A percentile compares a stretch with the other conserved stretches of the same genome.
These are phyloP conservation scores for Ceratocystis colombiana DNA, from an alignment of 2,329 filamentous ascomycete species.

Conservation along the genomic window DNA sequence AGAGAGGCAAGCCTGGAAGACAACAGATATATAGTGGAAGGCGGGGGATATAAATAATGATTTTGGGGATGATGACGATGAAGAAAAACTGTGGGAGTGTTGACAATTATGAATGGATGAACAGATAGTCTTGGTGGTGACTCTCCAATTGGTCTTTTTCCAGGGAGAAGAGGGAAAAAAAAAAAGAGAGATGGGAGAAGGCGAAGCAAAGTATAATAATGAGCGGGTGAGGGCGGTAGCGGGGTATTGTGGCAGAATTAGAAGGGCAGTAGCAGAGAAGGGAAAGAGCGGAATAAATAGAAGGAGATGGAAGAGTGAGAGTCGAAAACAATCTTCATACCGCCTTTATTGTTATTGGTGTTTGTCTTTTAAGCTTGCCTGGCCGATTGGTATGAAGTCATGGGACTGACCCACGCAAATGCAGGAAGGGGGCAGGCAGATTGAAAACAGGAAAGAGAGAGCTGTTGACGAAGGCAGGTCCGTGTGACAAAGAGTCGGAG, in stretches of 20 bases:
- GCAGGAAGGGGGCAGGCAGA: background rate
- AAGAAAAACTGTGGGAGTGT: background rate
- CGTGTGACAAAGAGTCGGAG: conserved; percentile 27
- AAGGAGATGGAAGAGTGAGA: conserved; percentile 4
- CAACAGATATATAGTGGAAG: background rate
- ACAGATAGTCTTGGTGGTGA: background rate
- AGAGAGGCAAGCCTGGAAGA: background rate
- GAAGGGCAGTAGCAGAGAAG: background rate
- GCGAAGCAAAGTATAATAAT: background rate
- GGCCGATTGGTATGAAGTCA: background rate
- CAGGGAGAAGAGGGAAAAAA: background rate
- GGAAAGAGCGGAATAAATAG: background rate
- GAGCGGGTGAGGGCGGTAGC: background rate
- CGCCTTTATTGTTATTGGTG: background rate
- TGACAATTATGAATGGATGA: background rate
- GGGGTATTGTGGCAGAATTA: background rate
- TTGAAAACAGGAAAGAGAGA: too few species aligned
- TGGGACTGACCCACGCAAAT: background rate
- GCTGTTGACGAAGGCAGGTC: background rate
- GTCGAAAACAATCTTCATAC: background rate
- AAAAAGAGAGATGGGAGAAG: background rate
- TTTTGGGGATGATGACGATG: background rate
- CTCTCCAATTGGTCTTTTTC: background rate
- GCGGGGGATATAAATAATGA: background rate
- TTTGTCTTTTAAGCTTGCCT: background rate